A percentile compares a stretch with the other conserved stretches of the same genome.
Evolutionary conservation across 1,284 basidiomycete genomes (phyloP).

Genomic region (Microbotryum silenes-acaulis): DNA sequence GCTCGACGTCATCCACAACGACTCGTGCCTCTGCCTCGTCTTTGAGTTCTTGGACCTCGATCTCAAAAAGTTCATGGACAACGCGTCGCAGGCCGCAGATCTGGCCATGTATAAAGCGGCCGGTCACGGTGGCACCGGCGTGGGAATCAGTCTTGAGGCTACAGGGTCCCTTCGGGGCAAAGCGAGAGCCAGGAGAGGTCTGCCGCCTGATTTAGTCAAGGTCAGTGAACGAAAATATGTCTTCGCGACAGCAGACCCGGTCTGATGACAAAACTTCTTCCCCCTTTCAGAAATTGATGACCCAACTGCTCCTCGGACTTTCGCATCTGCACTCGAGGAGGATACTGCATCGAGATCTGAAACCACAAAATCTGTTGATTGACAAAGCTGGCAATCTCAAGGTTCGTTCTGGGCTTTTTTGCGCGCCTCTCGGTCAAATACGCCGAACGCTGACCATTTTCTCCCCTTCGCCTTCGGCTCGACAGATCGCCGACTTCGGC

Average conservation of each 20-base stretch:
- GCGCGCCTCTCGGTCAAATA: neutral
- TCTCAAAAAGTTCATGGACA: slow-evolving; percentile 93
- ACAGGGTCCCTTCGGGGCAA: slow-evolving; percentile 8
- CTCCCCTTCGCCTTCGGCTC: no score
- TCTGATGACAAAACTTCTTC: neutral
- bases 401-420: slow-evolving; percentile 19
- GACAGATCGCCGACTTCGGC: slow-evolving; percentile 80
- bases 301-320: slow-evolving; percentile 77
- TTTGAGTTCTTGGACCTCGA: slow-evolving; percentile 94
- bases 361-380: slow-evolving; percentile 95
- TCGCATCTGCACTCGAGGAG: slow-evolving; percentile 93
- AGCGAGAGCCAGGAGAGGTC: slow-evolving; percentile 15
- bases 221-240: slow-evolving; percentile 6
- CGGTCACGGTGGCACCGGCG: slow-evolving; percentile 46
- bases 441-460: neutral
- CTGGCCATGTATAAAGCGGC: slow-evolving; percentile 10
- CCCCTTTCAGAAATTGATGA: slow-evolving; percentile 67
- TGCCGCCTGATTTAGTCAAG: slow-evolving; percentile 20
- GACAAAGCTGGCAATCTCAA: slow-evolving; percentile 84
- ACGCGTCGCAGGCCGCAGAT: slow-evolving; percentile 19
- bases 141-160: slow-evolving; percentile 53
- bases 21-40: slow-evolving; percentile 93
- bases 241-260: neutral
- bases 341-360: slow-evolving; percentile 92
- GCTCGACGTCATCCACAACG: slow-evolving; percentile 92